Percentiles rank a stretch among this genome's conserved stretches.
These are phyloP conservation scores for Chrysopogon serrulatus DNA, from an alignment of 176 grass and related monocot species.

Conservation along the genomic window DNA sequence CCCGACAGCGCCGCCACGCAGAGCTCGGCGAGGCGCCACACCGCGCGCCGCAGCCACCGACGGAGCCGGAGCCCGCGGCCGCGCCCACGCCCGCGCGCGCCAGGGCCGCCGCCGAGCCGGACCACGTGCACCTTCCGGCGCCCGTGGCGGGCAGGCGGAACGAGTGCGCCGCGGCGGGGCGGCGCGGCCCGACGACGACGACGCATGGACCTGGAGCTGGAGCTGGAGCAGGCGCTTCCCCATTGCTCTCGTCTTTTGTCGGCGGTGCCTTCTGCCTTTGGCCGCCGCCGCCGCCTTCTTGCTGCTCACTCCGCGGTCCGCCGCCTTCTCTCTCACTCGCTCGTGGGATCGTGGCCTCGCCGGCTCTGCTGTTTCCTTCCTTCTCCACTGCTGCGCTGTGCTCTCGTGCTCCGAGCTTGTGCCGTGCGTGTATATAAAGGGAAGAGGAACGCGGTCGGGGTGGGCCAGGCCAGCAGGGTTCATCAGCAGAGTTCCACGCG, in stretches of 20 bases:
- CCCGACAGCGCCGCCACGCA: slow-evolving; percentile 34
- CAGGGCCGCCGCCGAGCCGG: slow-evolving; percentile 32
- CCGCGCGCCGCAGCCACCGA: slow-evolving; percentile 21
- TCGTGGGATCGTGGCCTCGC: neutral
- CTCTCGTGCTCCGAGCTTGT: neutral
- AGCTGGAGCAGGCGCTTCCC: too few relatives aligned
- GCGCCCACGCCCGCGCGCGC: neutral
- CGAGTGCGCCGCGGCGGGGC: neutral
- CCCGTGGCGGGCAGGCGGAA: slow-evolving; percentile 31
- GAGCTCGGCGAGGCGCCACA: slow-evolving; percentile 31
- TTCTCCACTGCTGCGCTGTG: neutral
- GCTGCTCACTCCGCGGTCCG: neutral
- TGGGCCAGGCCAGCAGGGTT: neutral
- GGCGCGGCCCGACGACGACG: neutral
- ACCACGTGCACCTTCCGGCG: slow-evolving; percentile 49
- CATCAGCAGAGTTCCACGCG: neutral
- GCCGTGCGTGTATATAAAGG: neutral
- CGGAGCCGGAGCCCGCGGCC: slow-evolving; percentile 19
- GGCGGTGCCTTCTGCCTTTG: neutral
- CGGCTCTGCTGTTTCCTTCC: neutral
- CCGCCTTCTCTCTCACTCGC: neutral
- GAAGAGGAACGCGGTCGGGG: neutral
- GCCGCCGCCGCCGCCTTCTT: neutral
- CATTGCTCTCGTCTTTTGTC: neutral
- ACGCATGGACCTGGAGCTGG: slow-evolving; percentile 1